A percentile compares a stretch with the other conserved stretches of the same genome.
These are phyloP conservation scores for Calonectria hongkongensis DNA, from an alignment of 2,329 filamentous ascomycete genomes.

Conservation along the genomic window DNA sequence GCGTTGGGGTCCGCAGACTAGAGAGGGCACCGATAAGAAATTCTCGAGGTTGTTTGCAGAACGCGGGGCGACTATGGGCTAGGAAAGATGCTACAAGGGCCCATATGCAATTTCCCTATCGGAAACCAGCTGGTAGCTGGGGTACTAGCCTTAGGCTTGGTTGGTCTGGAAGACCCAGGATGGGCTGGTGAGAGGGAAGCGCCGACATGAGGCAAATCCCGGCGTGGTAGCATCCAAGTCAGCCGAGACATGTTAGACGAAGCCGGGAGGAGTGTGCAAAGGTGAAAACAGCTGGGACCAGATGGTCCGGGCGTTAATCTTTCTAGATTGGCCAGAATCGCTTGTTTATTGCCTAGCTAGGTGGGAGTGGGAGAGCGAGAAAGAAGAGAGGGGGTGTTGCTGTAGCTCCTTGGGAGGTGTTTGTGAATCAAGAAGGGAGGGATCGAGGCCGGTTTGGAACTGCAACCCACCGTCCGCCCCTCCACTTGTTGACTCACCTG, in stretches of 20 bases:
- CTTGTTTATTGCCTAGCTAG: slow-evolving; percentile 9
- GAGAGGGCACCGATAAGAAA: slow-evolving; percentile 49
- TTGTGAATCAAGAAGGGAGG: slow-evolving; percentile 15
- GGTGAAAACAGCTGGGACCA: slow-evolving; percentile 8
- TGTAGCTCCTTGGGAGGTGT: slow-evolving; percentile 23
- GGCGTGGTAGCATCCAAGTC: slow-evolving; percentile 22
- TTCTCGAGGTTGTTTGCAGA: slow-evolving; percentile 50
- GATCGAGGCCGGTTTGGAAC: slow-evolving; percentile 17
- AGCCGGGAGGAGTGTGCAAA: slow-evolving; percentile 21
- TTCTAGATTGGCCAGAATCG: slow-evolving; percentile 2
- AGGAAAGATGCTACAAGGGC: slow-evolving; percentile 3
- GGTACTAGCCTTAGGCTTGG: not conserved
- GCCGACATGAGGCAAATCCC: slow-evolving; percentile 12
- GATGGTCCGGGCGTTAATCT: slow-evolving; percentile 4
- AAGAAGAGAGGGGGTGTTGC: slow-evolving; percentile 14
- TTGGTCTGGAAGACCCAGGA: not conserved
- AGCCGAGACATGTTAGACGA: slow-evolving; percentile 31
- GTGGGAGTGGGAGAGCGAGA: not conserved
- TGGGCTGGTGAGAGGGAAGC: not conserved
- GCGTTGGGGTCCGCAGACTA: slow-evolving; percentile 41
- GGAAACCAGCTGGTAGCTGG: slow-evolving; percentile 7
- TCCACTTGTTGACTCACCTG: slow-evolving; percentile 32
- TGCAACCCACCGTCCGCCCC: slow-evolving; percentile 13
- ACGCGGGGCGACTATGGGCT: slow-evolving; percentile 48
- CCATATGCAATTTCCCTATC: slow-evolving; percentile 25